Percentiles rank a stretch among this genome's conserved stretches.
phyloP scores from a whole-genome alignment of 2,329 filamentous ascomycete species.

The Penicillium sp. region DNA sequence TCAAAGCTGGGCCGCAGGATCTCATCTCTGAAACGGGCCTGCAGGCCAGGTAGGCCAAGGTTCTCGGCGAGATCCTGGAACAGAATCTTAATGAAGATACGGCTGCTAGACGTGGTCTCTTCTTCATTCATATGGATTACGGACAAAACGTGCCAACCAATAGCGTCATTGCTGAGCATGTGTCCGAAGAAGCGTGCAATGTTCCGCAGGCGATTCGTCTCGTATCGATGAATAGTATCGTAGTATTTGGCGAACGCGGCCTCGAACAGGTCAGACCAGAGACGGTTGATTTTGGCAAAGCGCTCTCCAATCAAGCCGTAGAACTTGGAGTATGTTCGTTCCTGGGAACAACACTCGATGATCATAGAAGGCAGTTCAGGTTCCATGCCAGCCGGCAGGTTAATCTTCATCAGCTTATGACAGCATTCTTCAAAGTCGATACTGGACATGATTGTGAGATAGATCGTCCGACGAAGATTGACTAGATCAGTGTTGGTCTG shows the following conservation, averaged over 20 bases:
- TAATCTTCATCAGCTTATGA: slow-evolving; percentile 95
- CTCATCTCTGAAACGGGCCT: slow-evolving; percentile 76
- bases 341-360: slow-evolving; percentile 93
- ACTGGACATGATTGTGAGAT: slow-evolving; percentile 95
- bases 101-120: slow-evolving; percentile 92
- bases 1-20: slow-evolving; percentile 75
- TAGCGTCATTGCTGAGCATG: slow-evolving; percentile 81
- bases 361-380: slow-evolving; percentile 94
- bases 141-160: slow-evolving; percentile 88
- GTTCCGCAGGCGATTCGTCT: slow-evolving; percentile 92
- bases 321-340: slow-evolving; percentile 97
- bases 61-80: slow-evolving; percentile 91
- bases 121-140: slow-evolving; percentile 91
- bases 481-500: slow-evolving; percentile 95
- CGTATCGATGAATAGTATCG: slow-evolving; percentile 94
- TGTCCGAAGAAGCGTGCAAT: slow-evolving; percentile 95
- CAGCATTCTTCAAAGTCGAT: slow-evolving; percentile 95
- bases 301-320: slow-evolving; percentile 92
- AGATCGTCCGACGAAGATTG: slow-evolving; percentile 90
- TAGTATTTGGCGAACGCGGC: slow-evolving; percentile 90
- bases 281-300: slow-evolving; percentile 91
- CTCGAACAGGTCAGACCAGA: slow-evolving; percentile 94
- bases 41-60: slow-evolving; percentile 79
- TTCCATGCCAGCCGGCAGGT: slow-evolving; percentile 83
- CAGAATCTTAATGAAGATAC: slow-evolving; percentile 98